These are phyloP conservation scores for Quercus gilva DNA, from an alignment of 306 rosid genomes.

Conservation along the genomic window DNA sequence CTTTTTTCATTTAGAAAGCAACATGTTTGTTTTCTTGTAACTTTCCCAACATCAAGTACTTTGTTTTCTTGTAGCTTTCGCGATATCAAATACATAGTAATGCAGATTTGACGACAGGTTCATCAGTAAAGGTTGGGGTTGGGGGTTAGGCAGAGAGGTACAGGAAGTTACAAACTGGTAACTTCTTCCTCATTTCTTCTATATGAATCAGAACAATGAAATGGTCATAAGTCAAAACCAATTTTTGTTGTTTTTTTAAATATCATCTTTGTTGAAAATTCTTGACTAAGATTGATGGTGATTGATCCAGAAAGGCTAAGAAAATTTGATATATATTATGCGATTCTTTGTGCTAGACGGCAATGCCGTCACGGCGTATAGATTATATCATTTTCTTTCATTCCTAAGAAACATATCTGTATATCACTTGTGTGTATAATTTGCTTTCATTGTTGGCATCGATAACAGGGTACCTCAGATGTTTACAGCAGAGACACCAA, in stretches of 20 bases:
- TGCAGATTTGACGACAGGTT: background rate
- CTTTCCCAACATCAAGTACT: too few relatives aligned
- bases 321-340: background rate
- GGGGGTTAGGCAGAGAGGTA: background rate
- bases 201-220: background rate
- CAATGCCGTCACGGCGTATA: background rate
- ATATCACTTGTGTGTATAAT: background rate
- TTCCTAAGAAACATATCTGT: background rate
- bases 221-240: background rate
- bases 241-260: background rate
- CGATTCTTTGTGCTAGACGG: background rate
- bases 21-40: too few relatives aligned
- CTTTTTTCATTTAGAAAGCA: too few relatives aligned
- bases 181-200: background rate
- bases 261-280: background rate
- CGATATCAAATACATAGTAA: background rate
- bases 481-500: too few relatives aligned
- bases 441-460: background rate
- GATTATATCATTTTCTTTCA: background rate
- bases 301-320: slow-evolving; percentile 18
- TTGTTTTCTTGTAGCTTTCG: too few relatives aligned
- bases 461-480: background rate
- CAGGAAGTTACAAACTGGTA: background rate
- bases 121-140: background rate
- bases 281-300: slow-evolving; percentile 22